Evolutionary conservation across 1,284 basidiomycete species (phyloP).

Genomic region (Peniophora sp.): DNA sequence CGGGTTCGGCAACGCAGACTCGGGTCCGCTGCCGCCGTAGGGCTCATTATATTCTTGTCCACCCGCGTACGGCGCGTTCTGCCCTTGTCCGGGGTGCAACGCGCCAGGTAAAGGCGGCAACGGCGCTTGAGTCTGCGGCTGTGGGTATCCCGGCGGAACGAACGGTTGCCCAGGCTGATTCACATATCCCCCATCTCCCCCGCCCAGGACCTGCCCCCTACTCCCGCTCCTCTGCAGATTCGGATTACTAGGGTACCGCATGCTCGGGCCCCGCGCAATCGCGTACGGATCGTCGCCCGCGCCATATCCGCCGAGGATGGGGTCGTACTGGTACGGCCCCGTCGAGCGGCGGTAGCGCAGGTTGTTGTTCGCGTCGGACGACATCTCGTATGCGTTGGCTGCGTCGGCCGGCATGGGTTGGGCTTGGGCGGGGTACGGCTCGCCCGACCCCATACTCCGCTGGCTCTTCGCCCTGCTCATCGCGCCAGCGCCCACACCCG

Average conservation of each 20-base stretch:
- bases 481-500: slow-evolving; percentile 21
- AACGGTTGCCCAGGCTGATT: slow-evolving; percentile 7
- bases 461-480: slow-evolving; percentile 9
- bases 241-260: slow-evolving; percentile 5
- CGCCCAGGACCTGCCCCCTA: background rate
- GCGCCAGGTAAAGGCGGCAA: slow-evolving; percentile 7
- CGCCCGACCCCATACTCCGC: too few species aligned
- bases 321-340: background rate
- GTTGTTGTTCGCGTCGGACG: slow-evolving; percentile 4
- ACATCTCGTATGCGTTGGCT: slow-evolving; percentile 13
- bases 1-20: slow-evolving; percentile 7
- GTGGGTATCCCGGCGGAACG: slow-evolving; percentile 1
- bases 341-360: slow-evolving; percentile 6
- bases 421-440: slow-evolving; percentile 12
- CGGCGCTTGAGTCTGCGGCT: background rate
- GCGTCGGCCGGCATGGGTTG: slow-evolving; percentile 27
- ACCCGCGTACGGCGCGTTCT: slow-evolving; percentile 10
- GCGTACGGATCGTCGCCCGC: slow-evolving; percentile 12
- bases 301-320: slow-evolving; percentile 18
- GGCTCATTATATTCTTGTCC: background rate
- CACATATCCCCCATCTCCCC: background rate
- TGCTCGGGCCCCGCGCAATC: slow-evolving; percentile 7
- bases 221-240: slow-evolving; percentile 10
- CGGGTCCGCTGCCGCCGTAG: slow-evolving; percentile 6
- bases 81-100: slow-evolving; percentile 7